Conservation (phyloP, 805 yeast species). For the Saitoella complicata region DNA sequence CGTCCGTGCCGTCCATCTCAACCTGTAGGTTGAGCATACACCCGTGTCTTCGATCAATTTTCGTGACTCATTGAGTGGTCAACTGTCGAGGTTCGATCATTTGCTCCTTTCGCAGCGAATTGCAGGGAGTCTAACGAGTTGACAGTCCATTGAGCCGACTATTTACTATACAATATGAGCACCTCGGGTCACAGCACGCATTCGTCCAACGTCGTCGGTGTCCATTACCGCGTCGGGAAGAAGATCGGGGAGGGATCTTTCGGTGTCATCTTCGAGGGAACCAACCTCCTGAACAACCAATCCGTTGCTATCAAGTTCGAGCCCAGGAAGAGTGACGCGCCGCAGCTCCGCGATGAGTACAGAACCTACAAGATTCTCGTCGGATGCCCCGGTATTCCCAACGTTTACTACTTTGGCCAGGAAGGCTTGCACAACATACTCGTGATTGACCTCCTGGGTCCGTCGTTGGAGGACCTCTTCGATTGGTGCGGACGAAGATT, state of each 20-base stretch:
- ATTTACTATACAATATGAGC: slow-evolving; percentile 1
- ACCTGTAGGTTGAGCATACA: not conserved
- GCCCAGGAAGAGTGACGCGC: slow-evolving; percentile 93
- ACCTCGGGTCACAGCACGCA: slow-evolving; percentile 18
- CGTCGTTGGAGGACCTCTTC: slow-evolving; percentile 86
- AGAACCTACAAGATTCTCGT: slow-evolving; percentile 79
- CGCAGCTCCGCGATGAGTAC: slow-evolving; percentile 91
- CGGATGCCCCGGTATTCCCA: slow-evolving; percentile 76
- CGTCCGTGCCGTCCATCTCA: not conserved
- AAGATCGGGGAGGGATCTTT: slow-evolving; percentile 98
- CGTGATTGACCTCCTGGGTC: slow-evolving; percentile 89
- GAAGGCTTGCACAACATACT: slow-evolving; percentile 93
- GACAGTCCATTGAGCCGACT: not conserved
- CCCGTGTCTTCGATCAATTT: not conserved
- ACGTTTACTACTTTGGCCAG: slow-evolving; percentile 96
- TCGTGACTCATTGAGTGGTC: not conserved
- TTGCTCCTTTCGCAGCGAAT: not conserved
- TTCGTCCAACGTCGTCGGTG: slow-evolving; percentile 61
- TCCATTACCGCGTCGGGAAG: slow-evolving; percentile 91
- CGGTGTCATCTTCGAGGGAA: slow-evolving; percentile 93
- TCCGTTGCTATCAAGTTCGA: slow-evolving; percentile 93
- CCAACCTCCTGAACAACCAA: slow-evolving; percentile 75
- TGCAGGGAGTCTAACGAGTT: not conserved
- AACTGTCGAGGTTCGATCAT: not conserved
- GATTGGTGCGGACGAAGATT: slow-evolving; percentile 97